phyloP scores from a whole-genome alignment of 2,329 filamentous ascomycete species.

The Colletotrichum spinosum region DNA sequence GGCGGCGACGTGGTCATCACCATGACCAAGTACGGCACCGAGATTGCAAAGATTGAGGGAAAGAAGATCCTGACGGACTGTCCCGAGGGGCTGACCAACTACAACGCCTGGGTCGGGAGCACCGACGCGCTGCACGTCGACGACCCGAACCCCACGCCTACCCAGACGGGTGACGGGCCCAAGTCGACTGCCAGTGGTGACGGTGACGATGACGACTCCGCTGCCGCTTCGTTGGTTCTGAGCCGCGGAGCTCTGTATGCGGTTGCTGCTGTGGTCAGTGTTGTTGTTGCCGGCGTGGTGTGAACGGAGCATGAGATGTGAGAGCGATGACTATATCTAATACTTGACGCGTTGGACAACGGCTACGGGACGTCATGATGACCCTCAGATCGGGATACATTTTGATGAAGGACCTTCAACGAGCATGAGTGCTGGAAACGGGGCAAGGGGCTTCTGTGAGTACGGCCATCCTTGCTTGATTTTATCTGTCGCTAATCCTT shows the following conservation, averaged over 20 bases:
- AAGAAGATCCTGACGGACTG: slow-evolving; percentile 23
- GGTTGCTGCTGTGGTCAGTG: background rate
- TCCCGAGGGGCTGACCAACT: slow-evolving; percentile 33
- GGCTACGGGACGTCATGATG: too few relatives aligned
- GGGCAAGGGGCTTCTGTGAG: too few relatives aligned
- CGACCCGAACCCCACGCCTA: slow-evolving; percentile 27
- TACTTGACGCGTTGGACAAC: too few relatives aligned
- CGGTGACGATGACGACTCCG: slow-evolving; percentile 3
- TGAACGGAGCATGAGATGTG: background rate
- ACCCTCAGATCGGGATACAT: too few relatives aligned
- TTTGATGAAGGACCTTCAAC: too few relatives aligned
- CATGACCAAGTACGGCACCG: slow-evolving; percentile 41
- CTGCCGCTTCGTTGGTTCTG: background rate
- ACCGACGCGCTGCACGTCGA: slow-evolving; percentile 28
- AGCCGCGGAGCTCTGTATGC: background rate
- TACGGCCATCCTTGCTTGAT: too few relatives aligned
- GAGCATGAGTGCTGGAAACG: too few relatives aligned
- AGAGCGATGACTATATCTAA: too few relatives aligned
- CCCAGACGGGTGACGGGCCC: slow-evolving; percentile 26
- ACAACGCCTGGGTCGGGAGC: slow-evolving; percentile 37
- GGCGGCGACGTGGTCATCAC: slow-evolving; percentile 48
- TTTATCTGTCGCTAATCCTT: too few relatives aligned
- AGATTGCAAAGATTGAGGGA: slow-evolving; percentile 34
- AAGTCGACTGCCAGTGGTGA: slow-evolving; percentile 6
- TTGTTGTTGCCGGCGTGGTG: slow-evolving; percentile 3